Evolutionary conservation across 306 rosid species (phyloP).

Genomic region (Hippophae gyantsensis): DNA sequence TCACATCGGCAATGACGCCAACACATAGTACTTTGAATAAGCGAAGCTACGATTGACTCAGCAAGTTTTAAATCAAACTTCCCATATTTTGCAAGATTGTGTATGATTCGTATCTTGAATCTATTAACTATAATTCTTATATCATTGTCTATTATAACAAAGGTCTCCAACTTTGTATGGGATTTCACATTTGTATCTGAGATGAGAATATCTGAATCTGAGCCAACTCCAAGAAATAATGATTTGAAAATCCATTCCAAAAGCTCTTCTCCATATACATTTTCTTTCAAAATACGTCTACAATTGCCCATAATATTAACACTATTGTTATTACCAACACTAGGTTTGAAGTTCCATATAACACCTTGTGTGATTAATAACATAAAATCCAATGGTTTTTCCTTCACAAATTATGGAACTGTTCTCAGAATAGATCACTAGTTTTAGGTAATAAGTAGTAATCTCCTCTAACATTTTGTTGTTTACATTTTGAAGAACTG

Average conservation of each 20-base stretch:
- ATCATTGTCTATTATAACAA: too few species aligned
- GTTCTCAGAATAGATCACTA: constrained; percentile 7
- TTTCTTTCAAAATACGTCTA: too few species aligned
- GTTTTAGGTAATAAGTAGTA: constrained; percentile 7
- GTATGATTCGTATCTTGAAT: too few species aligned
- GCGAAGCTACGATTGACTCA: too few species aligned
- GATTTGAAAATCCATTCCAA: constrained; percentile 5
- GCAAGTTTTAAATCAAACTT: too few species aligned
- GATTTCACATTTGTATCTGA: too few species aligned
- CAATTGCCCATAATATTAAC: background rate
- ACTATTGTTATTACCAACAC: background rate
- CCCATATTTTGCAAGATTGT: too few species aligned
- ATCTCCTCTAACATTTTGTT: background rate
- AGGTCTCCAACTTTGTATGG: too few species aligned
- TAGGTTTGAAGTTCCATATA: background rate
- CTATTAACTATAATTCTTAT: too few species aligned
- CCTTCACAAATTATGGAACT: constrained; percentile 9
- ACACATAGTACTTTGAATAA: too few species aligned
- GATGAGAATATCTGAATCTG: background rate
- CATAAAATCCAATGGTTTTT: constrained; percentile 18
- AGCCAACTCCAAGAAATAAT: background rate
- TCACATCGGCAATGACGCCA: too few species aligned
- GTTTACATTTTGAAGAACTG: background rate
- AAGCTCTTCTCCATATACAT: constrained; percentile 11
- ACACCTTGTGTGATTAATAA: constrained; percentile 15